Percentiles rank a stretch among this genome's conserved stretches.
These are phyloP conservation scores for Hemisphaericaspora xylofermentans DNA, from an alignment of 1,139 yeast species.

Conservation along the genomic window DNA sequence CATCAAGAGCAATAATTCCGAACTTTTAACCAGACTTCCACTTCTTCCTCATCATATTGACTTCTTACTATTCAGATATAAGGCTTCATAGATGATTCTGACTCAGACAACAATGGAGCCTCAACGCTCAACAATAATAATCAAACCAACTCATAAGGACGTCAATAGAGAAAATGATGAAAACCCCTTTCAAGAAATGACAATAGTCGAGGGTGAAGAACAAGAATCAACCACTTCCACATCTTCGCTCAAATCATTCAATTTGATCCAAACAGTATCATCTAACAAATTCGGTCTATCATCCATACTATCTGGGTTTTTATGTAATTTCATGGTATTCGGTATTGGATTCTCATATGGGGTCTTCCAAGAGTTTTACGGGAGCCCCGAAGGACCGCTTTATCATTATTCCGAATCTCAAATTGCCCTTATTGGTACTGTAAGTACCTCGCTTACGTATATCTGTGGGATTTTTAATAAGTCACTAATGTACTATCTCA, in stretches of 20 bases:
- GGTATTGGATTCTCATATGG: constrained; percentile 37
- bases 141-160: background rate
- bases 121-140: background rate
- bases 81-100: background rate
- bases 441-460: constrained; percentile 29
- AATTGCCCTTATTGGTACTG: constrained; percentile 32
- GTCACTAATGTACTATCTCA: constrained; percentile 17
- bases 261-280: constrained; percentile 1
- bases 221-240: background rate
- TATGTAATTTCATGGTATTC: constrained; percentile 33
- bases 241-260: constrained; percentile 1
- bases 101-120: background rate
- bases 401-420: constrained; percentile 19
- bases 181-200: constrained; percentile 5
- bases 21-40: too few species aligned
- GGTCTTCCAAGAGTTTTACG: constrained; percentile 34
- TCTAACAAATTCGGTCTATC: constrained; percentile 10
- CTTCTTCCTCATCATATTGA: too few species aligned
- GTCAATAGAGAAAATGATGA: background rate
- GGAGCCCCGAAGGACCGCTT: constrained; percentile 29
- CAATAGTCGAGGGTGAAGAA: constrained; percentile 1
- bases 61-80: background rate
- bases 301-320: constrained; percentile 26
- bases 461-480: constrained; percentile 26
- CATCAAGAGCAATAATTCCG: too few species aligned